A percentile compares a stretch with the other conserved stretches of the same genome.
Evolutionary conservation across 495 filamentous ascomycete species (phyloP).

Genomic region (Aspergillus bridgeri): DNA sequence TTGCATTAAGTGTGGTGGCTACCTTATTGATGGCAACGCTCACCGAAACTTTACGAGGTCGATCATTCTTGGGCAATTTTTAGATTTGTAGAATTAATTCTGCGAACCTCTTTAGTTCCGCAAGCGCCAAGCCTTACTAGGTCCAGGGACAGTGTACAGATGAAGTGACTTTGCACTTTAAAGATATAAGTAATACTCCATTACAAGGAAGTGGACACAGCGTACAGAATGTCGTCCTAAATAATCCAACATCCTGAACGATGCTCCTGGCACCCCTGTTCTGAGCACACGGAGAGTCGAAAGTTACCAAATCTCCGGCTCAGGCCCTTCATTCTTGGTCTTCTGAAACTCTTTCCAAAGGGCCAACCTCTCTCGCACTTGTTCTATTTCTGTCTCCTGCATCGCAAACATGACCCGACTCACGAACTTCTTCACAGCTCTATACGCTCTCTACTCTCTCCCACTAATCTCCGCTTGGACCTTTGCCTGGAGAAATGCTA

Average conservation of each 20-base stretch:
- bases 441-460: neutral
- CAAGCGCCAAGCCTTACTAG: too few species aligned
- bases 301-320: neutral
- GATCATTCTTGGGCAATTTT: too few species aligned
- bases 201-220: too few species aligned
- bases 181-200: too few species aligned
- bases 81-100: too few species aligned
- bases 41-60: too few species aligned
- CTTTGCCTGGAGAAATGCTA: constrained; percentile 2
- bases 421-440: neutral
- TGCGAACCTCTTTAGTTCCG: too few species aligned
- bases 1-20: too few species aligned
- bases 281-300: neutral
- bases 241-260: neutral
- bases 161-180: too few species aligned
- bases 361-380: neutral
- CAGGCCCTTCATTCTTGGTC: neutral
- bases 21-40: too few species aligned
- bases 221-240: too few species aligned
- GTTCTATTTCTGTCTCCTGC: neutral
- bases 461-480: constrained; percentile 4
- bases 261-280: neutral
- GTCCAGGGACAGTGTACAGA: too few species aligned
- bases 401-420: neutral
- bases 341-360: neutral